Evolutionary conservation across 768 basidiomycete genomes (phyloP).

Genomic region (Leucosporidium yakuticum): DNA sequence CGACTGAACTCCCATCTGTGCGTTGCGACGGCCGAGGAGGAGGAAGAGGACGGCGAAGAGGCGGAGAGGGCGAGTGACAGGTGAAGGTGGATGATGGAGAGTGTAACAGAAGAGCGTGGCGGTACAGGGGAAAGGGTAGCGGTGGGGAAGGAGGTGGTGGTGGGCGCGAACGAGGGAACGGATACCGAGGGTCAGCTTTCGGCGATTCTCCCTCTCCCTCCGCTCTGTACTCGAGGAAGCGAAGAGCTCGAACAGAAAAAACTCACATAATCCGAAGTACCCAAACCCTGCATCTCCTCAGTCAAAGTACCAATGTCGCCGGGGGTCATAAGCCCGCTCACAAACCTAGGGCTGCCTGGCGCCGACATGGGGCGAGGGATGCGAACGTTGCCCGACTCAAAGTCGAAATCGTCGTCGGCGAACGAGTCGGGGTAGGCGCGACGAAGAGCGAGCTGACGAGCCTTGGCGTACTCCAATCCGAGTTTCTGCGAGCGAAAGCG

Average conservation of each 20-base stretch:
- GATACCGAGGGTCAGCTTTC: no score
- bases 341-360: slow-evolving; percentile 80
- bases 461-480: slow-evolving; percentile 94
- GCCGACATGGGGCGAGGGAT: slow-evolving; percentile 60
- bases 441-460: slow-evolving; percentile 72
- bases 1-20: slow-evolving; percentile 12
- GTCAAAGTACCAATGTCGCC: slow-evolving; percentile 80
- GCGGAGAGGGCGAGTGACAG: no score
- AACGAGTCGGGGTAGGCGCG: slow-evolving; percentile 95
- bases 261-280: slow-evolving; percentile 79
- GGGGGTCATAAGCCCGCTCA: slow-evolving; percentile 74
- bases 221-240: no score
- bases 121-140: no score
- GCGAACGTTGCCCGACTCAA: slow-evolving; percentile 61
- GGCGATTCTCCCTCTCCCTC: no score
- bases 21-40: slow-evolving; percentile 38
- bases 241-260: slow-evolving; percentile 28
- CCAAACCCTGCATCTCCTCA: slow-evolving; percentile 75
- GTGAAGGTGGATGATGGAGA: no score
- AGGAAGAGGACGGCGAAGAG: slow-evolving; percentile 6
- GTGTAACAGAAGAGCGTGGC: no score
- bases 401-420: slow-evolving; percentile 57
- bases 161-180: no score
- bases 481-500: slow-evolving; percentile 42
- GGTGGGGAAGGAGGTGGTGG: no score